phyloP scores from a whole-genome alignment of 1,284 basidiomycete genomes.

The Ganoderma meredithae region DNA sequence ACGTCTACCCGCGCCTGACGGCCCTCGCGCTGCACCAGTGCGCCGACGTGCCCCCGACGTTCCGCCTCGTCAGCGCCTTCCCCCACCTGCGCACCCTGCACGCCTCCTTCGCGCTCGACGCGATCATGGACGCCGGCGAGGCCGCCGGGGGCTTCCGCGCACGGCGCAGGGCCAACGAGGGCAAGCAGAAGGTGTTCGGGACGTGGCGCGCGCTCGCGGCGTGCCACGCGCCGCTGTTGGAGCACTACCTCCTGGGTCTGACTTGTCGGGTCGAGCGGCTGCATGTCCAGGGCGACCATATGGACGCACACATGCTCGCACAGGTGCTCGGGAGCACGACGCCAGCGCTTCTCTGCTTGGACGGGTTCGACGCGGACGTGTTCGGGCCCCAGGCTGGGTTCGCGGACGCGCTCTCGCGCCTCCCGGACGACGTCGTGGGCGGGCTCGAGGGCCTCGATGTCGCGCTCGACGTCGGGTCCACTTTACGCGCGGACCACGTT shows the following conservation, averaged over 20 bases:
- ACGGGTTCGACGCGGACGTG: neutral
- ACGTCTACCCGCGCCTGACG: neutral
- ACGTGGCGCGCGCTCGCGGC: neutral
- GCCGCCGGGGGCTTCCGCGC: neutral
- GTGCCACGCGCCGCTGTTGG: neutral
- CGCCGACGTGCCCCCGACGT: neutral
- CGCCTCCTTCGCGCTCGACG: neutral
- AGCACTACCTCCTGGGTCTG: neutral
- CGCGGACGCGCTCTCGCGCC: neutral
- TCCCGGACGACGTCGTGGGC: neutral
- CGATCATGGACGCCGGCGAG: neutral
- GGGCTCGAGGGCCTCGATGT: neutral
- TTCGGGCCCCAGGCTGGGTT: neutral
- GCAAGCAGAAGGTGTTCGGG: neutral
- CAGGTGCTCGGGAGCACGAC: neutral
- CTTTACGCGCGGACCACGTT: neutral
- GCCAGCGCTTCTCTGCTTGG: neutral
- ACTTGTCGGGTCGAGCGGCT: neutral
- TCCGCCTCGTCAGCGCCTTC: neutral
- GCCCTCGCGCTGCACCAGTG: neutral
- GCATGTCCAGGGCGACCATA: neutral
- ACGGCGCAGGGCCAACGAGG: neutral
- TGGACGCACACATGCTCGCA: neutral
- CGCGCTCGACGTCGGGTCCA: neutral
- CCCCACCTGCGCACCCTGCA: neutral